phyloP scores from a whole-genome alignment of 257 asterid genomes.

The Ballota nigra region DNA sequence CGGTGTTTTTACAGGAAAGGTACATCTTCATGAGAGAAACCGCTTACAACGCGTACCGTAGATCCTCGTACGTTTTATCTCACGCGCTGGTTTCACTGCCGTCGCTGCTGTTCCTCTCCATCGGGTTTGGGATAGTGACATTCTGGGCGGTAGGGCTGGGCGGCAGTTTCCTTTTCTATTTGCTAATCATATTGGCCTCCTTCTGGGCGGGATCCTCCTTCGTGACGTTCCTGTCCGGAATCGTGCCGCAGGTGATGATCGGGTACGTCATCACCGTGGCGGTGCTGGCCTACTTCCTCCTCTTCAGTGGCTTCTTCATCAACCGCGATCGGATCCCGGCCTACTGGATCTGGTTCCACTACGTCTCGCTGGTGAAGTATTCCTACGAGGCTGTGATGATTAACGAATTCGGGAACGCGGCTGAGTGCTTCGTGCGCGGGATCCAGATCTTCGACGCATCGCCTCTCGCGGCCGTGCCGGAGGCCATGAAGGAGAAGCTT shows the following conservation, averaged over 20 bases:
- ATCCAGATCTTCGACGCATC: conserved; percentile 59
- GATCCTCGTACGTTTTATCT: conserved; percentile 61
- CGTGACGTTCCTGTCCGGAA: conserved; percentile 68
- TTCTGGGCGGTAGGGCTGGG: conserved; percentile 71
- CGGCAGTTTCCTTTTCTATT: conserved; percentile 65
- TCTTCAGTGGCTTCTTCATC: conserved; percentile 77
- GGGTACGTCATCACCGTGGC: conserved; percentile 75
- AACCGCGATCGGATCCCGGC: conserved; percentile 62
- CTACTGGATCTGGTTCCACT: conserved; percentile 88
- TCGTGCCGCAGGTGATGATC: conserved; percentile 70
- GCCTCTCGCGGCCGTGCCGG: conserved; percentile 51
- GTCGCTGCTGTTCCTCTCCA: conserved; percentile 40
- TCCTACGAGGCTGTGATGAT: conserved; percentile 73
- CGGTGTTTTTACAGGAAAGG: conserved; percentile 68
- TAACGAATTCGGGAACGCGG: conserved; percentile 50
- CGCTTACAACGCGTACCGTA: conserved; percentile 59
- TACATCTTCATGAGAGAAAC: conserved; percentile 79
- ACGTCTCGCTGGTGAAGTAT: conserved; percentile 62
- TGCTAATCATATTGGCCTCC: conserved; percentile 48
- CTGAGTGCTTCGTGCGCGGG: conserved; percentile 58
- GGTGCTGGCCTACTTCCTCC: conserved; percentile 55
- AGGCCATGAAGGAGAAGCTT: conserved; percentile 39
- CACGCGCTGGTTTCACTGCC: conserved; percentile 59
- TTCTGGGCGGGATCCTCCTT: conserved; percentile 83
- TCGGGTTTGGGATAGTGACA: conserved; percentile 46